Evolutionary conservation across 2,329 filamentous ascomycete genomes (phyloP), one percentile per base, ranked within the genome.

Genomic region (Fusarium devonianum): DNA sequence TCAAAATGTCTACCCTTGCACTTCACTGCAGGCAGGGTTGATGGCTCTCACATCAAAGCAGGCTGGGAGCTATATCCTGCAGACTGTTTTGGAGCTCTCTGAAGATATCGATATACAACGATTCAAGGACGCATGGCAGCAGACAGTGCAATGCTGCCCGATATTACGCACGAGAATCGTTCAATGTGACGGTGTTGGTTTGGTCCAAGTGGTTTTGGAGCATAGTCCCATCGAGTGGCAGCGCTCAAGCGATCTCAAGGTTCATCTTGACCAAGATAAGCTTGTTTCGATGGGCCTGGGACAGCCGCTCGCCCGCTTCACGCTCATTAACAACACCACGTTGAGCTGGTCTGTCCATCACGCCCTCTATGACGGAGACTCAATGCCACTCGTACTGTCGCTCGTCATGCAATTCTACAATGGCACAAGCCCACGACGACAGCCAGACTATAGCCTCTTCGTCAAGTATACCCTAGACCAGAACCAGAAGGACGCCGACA

Each of bases 91-190:
- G 12, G 25, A 51, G 1, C 26, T 67, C 0, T 21, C 41, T 6
- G 11, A 19, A 0, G 36, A 34, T 0, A 28, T 58, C 4, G 19
- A 49, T 9, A 6, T 60, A 1, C 23, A 44, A 0, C 9, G 32
- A 4, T 53, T 67, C 18, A 28, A 37, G 1, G 8, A 11, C 1
- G 58, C 63, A 4, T 62, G 58, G 64, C 12, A 59, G 3, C 11
- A 35, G 10, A 42, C 40, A 1, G 33, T 47, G 2, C 21, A 30
- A 1, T 11, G 8, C 1, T 16, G 16, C 1, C 18, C 61, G 0
- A 75, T 79, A 19, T 64, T 80, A 5, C 71, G 78, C 7, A 78
- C 77, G 0, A 71, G 77, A 23, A 75, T 81, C 38, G 68, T 78
- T 0, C 75, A 79, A 23, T 64, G 72, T 3, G 64, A 72, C 0